These are phyloP conservation scores for Blastocrithidia nonstop DNA, from an alignment of 208 protist genomes.

Conservation along the genomic window DNA sequence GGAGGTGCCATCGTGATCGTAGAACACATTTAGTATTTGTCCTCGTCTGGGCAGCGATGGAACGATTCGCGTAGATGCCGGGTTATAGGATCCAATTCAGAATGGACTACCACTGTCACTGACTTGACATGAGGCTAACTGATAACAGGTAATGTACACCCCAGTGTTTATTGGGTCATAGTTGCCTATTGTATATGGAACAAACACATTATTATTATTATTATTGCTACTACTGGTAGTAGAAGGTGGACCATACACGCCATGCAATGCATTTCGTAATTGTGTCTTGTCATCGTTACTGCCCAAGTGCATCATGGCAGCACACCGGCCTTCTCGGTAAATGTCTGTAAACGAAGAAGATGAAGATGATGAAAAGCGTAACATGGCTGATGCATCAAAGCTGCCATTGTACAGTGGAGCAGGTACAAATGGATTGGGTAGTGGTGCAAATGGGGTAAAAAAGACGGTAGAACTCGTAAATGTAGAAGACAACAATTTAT, in stretches of 20 bases:
- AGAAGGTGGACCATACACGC: slow-evolving; percentile 16
- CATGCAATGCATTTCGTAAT: slow-evolving; percentile 3
- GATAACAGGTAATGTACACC: slow-evolving; percentile 59
- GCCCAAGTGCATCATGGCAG: too few species aligned
- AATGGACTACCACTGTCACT: slow-evolving; percentile 41
- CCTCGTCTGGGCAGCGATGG: slow-evolving; percentile 33
- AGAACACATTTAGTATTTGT: slow-evolving; percentile 55
- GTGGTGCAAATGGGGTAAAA: slow-evolving; percentile 16
- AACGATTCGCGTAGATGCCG: slow-evolving; percentile 13
- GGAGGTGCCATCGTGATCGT: slow-evolving; percentile 24
- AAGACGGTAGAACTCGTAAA: too few species aligned
- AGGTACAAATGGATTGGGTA: slow-evolving; percentile 27
- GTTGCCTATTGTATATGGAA: slow-evolving; percentile 36
- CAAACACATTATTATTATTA: not conserved
- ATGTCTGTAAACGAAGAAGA: slow-evolving; percentile 3
- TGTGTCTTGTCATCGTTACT: too few species aligned
- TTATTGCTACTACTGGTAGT: slow-evolving; percentile 3
- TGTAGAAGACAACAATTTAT: slow-evolving; percentile 7
- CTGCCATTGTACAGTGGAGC: slow-evolving; percentile 38
- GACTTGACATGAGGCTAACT: slow-evolving; percentile 34
- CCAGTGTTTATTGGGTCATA: slow-evolving; percentile 31
- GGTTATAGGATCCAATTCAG: slow-evolving; percentile 40
- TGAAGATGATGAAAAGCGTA: slow-evolving; percentile 5
- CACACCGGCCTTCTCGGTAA: slow-evolving; percentile 5
- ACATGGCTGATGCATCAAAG: slow-evolving; percentile 58